These are phyloP conservation scores for Diutina siamensis DNA, from an alignment of 1,139 yeast species.

Conservation along the genomic window DNA sequence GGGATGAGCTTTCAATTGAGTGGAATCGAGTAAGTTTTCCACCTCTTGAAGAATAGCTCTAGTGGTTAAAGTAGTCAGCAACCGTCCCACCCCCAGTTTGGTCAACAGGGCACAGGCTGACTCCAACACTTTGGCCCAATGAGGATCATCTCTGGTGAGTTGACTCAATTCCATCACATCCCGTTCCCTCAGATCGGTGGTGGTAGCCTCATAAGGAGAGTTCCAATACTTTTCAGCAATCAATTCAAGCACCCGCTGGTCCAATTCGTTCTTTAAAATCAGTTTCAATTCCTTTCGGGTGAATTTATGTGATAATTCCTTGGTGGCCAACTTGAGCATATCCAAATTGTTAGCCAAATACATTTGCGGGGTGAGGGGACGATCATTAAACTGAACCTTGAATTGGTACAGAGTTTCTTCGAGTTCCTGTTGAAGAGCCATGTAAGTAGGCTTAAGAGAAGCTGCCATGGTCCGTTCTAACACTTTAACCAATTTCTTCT, in stretches of 20 bases:
- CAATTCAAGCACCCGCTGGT: slow-evolving; percentile 77
- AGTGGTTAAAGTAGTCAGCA: slow-evolving; percentile 74
- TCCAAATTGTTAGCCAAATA: slow-evolving; percentile 90
- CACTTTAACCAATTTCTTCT: slow-evolving; percentile 73
- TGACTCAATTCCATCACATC: slow-evolving; percentile 38
- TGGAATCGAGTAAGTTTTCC: slow-evolving; percentile 56
- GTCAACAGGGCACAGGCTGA: slow-evolving; percentile 75
- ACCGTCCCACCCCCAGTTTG: slow-evolving; percentile 85
- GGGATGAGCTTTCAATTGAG: slow-evolving; percentile 76
- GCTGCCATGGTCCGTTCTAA: slow-evolving; percentile 87
- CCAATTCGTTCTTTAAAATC: slow-evolving; percentile 71
- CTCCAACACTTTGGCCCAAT: slow-evolving; percentile 85
- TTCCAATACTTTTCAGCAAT: slow-evolving; percentile 93
- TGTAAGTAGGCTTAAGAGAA: slow-evolving; percentile 79
- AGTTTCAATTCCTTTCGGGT: slow-evolving; percentile 76
- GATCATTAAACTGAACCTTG: slow-evolving; percentile 93
- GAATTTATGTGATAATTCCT: slow-evolving; percentile 74
- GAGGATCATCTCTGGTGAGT: slow-evolving; percentile 50
- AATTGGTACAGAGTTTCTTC: slow-evolving; percentile 90
- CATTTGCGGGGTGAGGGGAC: slow-evolving; percentile 86
- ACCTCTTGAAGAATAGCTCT: slow-evolving; percentile 71
- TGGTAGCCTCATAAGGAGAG: slow-evolving; percentile 31
- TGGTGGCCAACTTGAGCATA: slow-evolving; percentile 72
- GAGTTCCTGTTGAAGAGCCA: slow-evolving; percentile 75
- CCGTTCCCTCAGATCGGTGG: slow-evolving; percentile 14